Percentiles rank a stretch among this genome's conserved stretches.
Evolutionary conservation across 495 filamentous ascomycete genomes (phyloP).

Genomic region (Talaromyces ruber): DNA sequence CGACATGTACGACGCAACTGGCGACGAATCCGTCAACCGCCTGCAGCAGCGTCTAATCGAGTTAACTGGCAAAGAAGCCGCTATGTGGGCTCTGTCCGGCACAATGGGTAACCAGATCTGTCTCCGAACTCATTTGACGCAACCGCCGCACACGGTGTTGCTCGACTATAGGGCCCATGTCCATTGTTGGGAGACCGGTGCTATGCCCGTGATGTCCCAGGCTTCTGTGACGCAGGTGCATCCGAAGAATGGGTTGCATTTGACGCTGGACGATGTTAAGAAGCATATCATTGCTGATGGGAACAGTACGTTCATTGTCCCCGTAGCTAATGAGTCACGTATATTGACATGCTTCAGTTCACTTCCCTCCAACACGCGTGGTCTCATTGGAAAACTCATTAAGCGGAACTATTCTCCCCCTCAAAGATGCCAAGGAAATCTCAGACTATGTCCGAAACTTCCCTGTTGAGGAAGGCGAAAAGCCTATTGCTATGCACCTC

Average conservation of each 20-base stretch:
- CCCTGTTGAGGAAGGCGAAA: constrained; percentile 11
- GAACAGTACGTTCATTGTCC: constrained; percentile 18
- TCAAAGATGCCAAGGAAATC: constrained; percentile 53
- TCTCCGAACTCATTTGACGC: constrained; percentile 54
- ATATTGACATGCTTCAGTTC: constrained; percentile 19
- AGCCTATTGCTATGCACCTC: constrained; percentile 52
- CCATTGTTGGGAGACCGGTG: constrained; percentile 60
- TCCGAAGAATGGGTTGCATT: constrained; percentile 52
- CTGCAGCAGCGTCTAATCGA: constrained; percentile 55
- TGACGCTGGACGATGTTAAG: constrained; percentile 60
- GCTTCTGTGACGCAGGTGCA: constrained; percentile 46
- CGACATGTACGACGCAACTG: constrained; percentile 66
- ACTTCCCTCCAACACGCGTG: constrained; percentile 58
- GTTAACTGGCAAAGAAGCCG: constrained; percentile 58
- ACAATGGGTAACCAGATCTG: constrained; percentile 81
- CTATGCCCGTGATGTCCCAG: constrained; percentile 47
- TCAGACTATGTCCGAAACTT: constrained; percentile 49
- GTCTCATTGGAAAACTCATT: constrained; percentile 71
- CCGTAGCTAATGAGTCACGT: not conserved
- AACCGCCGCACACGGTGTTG: constrained; percentile 63
- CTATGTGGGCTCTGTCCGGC: constrained; percentile 64
- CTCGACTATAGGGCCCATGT: constrained; percentile 60
- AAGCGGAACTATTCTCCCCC: constrained; percentile 57
- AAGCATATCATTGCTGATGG: constrained; percentile 39
- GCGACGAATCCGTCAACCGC: constrained; percentile 47